Conservation (phyloP, 2,329 filamentous ascomycete genomes). For the Neonectria magnoliae region DNA sequence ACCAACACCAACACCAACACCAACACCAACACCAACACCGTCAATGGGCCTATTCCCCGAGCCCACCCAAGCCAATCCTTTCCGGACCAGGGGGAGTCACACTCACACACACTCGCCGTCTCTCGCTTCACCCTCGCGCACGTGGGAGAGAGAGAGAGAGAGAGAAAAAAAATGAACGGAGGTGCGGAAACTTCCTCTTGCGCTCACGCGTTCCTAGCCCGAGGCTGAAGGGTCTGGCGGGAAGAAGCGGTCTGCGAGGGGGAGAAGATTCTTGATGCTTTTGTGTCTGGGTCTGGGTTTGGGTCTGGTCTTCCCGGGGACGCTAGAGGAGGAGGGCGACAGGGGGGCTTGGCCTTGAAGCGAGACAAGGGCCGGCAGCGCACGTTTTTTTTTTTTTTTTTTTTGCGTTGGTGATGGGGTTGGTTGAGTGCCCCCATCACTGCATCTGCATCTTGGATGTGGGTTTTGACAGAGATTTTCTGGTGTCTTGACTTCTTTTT, state of each 20-base stretch:
- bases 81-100: slow-evolving; percentile 3
- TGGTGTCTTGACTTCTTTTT: neutral
- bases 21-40: neutral
- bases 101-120: neutral
- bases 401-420: slow-evolving; percentile 2
- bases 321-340: neutral
- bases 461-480: neutral
- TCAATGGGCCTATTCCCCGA: slow-evolving; percentile 1
- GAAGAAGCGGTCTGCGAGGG: slow-evolving; percentile 23
- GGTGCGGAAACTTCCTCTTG: slow-evolving; percentile 12
- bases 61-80: slow-evolving; percentile 3
- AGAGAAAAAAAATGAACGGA: neutral
- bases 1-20: neutral
- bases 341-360: neutral
- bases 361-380: slow-evolving; percentile 4
- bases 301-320: neutral
- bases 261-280: slow-evolving; percentile 1
- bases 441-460: slow-evolving; percentile 1
- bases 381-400: slow-evolving; percentile 8
- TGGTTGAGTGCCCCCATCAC: slow-evolving; percentile 5
- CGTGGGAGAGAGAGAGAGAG: neutral
- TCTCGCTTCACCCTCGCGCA: neutral
- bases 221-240: neutral
- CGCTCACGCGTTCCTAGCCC: slow-evolving; percentile 16
- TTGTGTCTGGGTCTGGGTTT: neutral